These are phyloP conservation scores for Nissolia schottii DNA, from an alignment of 306 rosid genomes.

Conservation along the genomic window DNA sequence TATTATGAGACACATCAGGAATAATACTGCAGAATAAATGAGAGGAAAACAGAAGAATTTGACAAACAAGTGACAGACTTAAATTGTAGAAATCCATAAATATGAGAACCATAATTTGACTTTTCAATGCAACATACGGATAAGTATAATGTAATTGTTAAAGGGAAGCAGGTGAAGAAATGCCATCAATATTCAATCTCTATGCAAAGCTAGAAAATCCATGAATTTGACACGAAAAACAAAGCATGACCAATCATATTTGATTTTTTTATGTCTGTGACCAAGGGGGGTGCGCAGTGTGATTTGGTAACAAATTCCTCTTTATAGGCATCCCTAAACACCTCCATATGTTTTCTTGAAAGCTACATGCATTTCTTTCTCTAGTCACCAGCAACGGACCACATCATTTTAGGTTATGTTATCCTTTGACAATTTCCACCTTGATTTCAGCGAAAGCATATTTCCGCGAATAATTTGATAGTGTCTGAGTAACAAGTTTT, in stretches of 20 bases:
- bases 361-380: not conserved
- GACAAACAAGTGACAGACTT: not conserved
- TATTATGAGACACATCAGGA: not conserved
- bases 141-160: not conserved
- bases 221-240: not conserved
- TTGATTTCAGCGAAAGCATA: not conserved
- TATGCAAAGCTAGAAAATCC: not conserved
- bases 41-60: slow-evolving; percentile 1
- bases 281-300: not conserved
- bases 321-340: not conserved
- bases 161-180: not conserved
- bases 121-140: not conserved
- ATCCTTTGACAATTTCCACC: not conserved
- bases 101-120: not conserved
- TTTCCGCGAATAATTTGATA: slow-evolving; percentile 1
- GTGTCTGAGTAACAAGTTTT: not conserved
- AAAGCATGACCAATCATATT: not conserved
- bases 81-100: not conserved
- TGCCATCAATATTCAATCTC: slow-evolving; percentile 2
- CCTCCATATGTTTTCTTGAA: not conserved
- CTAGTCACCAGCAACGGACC: not conserved
- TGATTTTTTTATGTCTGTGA: not conserved
- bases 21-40: slow-evolving; percentile 4
- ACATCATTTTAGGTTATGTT: not conserved
- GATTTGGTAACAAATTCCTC: slow-evolving; percentile 1